Evolutionary conservation across 805 yeast species (phyloP), one percentile per base, ranked within the genome.

Genomic region (Komagataella populi): DNA sequence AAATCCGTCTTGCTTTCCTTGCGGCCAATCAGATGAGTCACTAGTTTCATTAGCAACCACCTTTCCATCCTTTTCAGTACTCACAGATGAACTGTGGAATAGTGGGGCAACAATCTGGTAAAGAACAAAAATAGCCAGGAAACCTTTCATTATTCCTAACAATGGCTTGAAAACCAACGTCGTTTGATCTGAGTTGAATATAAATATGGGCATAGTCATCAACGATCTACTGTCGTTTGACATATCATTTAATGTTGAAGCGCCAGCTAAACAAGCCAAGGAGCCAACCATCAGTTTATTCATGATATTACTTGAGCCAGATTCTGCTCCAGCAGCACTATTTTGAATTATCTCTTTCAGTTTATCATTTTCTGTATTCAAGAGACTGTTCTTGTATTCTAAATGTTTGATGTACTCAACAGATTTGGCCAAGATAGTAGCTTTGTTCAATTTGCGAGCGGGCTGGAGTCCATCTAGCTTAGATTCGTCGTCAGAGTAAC

Each of bases 361-460:
- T 4, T 63, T 60, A 14, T 68, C 68, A 56, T 81, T 81, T 57
- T 80, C 81, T 23, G 64, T 64, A 51, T 59, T 67, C 55, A 81
- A 70, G 1, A 62, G 49, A 1, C 72, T 77, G 58, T 81, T 81
- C 59, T 82, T 83, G 55, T 65, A 63, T 56, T 85, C 89, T 63
- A 85, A 70, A 63, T 84, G 90, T 56, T 76, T 78, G 55, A 85
- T 84, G 60, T 85, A 85, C 62, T 85, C 93, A 3, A 85, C 80
- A 1, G 91, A 87, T 59, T 85, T 85, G 23, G 84, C 71, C 54
- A 85, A 68, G 48, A 85, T 84, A 14, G 86, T 80, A 2, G 91
- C 93, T 61, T 85, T 85, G 64, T 84, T 85, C 55, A 85, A 69
- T 58, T 85, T 85, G 55, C 78, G 74, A 3, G 95, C 91, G 0